Evolutionary conservation across 2,329 filamentous ascomycete genomes (phyloP).

Genomic region (Penicillium sp.): DNA sequence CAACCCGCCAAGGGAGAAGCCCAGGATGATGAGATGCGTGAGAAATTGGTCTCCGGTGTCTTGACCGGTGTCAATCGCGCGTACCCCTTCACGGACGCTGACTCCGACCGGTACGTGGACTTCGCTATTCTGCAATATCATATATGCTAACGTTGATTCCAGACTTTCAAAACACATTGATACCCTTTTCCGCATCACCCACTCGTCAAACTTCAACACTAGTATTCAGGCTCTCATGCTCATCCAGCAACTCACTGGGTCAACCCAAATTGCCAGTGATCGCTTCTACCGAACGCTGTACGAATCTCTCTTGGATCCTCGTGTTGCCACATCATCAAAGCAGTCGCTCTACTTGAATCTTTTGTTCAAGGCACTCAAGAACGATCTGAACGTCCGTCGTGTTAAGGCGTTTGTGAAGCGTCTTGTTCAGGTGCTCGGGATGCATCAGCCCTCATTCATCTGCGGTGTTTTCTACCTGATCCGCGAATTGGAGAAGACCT

Average conservation of each 20-base stretch:
- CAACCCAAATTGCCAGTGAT: conserved; percentile 79
- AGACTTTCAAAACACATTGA: conserved; percentile 86
- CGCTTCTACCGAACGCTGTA: conserved; percentile 95
- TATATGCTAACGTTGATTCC: conserved; percentile 23
- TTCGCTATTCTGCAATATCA: conserved; percentile 2
- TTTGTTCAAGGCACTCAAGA: conserved; percentile 82
- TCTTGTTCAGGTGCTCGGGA: conserved; percentile 78
- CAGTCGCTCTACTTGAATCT: conserved; percentile 94
- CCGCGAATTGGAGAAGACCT: conserved; percentile 74
- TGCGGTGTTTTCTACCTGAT: conserved; percentile 92
- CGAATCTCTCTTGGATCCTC: conserved; percentile 88
- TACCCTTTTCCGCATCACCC: conserved; percentile 91
- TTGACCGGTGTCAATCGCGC: conserved; percentile 94
- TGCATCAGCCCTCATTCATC: conserved; percentile 91
- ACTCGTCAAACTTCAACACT: conserved; percentile 98
- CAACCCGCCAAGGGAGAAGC: conserved; percentile 38
- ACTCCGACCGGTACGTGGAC: conserved; percentile 66
- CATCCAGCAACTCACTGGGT: conserved; percentile 85
- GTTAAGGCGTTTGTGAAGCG: conserved; percentile 97
- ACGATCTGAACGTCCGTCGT: conserved; percentile 83
- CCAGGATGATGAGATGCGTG: conserved; percentile 70
- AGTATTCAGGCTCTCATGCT: conserved; percentile 93
- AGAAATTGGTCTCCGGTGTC: conserved; percentile 90
- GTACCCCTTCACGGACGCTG: conserved; percentile 84
- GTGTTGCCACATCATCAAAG: conserved; percentile 86